Evolutionary conservation across 2,329 filamentous ascomycete species (phyloP).

Genomic region (Hypomyces perniciosus): DNA sequence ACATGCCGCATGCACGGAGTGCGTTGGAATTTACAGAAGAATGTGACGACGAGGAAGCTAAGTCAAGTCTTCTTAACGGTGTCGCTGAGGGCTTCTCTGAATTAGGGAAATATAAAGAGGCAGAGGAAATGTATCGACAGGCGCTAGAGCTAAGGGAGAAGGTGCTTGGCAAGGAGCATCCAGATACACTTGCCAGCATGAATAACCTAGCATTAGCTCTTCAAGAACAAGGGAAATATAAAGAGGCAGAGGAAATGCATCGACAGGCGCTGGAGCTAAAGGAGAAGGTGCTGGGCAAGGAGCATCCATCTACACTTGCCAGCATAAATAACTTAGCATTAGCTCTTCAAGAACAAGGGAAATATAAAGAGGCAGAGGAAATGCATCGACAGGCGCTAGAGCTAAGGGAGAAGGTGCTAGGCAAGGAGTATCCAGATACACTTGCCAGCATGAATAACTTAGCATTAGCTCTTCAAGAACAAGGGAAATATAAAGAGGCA

Average conservation of each 20-base stretch:
- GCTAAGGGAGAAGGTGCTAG: not conserved
- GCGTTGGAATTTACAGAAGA: not conserved
- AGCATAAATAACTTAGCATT: conserved; percentile 4
- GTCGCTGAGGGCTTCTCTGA: not conserved
- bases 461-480: not conserved
- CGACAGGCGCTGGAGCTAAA: not conserved
- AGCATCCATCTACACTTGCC: not conserved
- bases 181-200: not conserved
- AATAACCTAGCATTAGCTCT: not conserved
- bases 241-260: conserved; percentile 3
- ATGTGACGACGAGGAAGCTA: not conserved
- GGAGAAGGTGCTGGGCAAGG: not conserved
- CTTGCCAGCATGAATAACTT: not conserved
- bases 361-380: conserved; percentile 1
- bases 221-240: not conserved
- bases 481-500: conserved; percentile 1
- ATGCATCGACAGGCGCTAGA: not conserved
- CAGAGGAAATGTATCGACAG: conserved; percentile 14
- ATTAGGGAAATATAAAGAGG: conserved; percentile 15
- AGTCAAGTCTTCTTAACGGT: not conserved
- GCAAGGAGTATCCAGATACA: not conserved
- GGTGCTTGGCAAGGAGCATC: not conserved
- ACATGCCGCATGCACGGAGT: not conserved
- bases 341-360: not conserved
- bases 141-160: conserved; percentile 1